These are phyloP conservation scores for Aspergillus flavus DNA, from an alignment of 2,329 filamentous ascomycete species.

Conservation along the genomic window DNA sequence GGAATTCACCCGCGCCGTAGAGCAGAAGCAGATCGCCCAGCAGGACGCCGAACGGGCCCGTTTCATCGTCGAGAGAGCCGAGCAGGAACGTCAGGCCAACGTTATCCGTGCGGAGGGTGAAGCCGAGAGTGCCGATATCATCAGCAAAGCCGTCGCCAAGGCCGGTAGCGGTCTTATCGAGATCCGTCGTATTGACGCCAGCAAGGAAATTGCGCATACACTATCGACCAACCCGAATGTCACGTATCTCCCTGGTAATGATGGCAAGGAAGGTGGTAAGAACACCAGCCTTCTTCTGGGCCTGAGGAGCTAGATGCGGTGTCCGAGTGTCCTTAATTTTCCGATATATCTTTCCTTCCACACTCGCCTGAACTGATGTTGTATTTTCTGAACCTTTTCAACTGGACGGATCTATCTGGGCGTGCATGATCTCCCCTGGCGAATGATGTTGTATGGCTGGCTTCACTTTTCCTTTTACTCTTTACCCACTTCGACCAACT, in stretches of 20 bases:
- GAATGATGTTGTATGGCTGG: constrained; percentile 30
- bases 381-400: constrained; percentile 8
- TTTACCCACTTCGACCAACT: constrained; percentile 23
- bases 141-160: constrained; percentile 91
- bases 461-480: constrained; percentile 21
- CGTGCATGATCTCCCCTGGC: constrained; percentile 31
- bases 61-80: constrained; percentile 97
- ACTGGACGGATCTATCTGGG: constrained; percentile 26
- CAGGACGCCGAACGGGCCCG: constrained; percentile 96
- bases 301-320: constrained; percentile 55
- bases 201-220: constrained; percentile 91
- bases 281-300: constrained; percentile 69
- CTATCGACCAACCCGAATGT: constrained; percentile 91
- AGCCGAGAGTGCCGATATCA: constrained; percentile 93
- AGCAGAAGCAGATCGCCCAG: constrained; percentile 99
- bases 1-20: constrained; percentile 97
- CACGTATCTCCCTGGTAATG: constrained; percentile 82
- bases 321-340: constrained; percentile 28
- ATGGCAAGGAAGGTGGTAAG: constrained; percentile 60
- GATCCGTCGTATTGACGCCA: constrained; percentile 96
- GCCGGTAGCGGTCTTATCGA: constrained; percentile 89
- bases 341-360: constrained; percentile 14
- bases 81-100: constrained; percentile 98
- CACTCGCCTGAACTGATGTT: constrained; percentile 2
- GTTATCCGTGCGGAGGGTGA: constrained; percentile 98